phyloP scores from a whole-genome alignment of 495 filamentous ascomycete species.

The Astrothelium subdiscretum region DNA sequence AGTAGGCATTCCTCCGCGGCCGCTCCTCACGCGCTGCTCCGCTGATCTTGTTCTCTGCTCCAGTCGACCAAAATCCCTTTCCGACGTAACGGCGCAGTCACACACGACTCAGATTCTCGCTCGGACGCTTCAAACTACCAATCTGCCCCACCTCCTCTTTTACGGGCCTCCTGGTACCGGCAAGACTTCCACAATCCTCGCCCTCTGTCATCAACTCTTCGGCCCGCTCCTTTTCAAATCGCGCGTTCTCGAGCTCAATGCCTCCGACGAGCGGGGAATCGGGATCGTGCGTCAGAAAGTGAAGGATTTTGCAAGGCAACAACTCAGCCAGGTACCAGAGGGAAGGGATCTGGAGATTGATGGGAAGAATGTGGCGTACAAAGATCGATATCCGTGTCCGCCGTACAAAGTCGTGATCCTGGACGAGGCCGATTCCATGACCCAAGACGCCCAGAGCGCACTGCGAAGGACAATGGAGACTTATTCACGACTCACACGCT shows the following conservation, averaged over 20 bases:
- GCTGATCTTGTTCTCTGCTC: background rate
- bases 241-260: slow-evolving; percentile 94
- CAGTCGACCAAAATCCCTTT: slow-evolving; percentile 85
- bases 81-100: slow-evolving; percentile 94
- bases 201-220: slow-evolving; percentile 93
- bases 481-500: slow-evolving; percentile 89
- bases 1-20: slow-evolving; percentile 52
- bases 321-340: slow-evolving; percentile 68
- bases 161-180: slow-evolving; percentile 96
- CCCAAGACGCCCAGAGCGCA: slow-evolving; percentile 91
- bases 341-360: slow-evolving; percentile 32
- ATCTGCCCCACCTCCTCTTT: slow-evolving; percentile 98
- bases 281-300: slow-evolving; percentile 96
- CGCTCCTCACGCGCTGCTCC: background rate
- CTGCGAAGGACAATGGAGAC: slow-evolving; percentile 94
- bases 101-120: slow-evolving; percentile 89
- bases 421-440: slow-evolving; percentile 97
- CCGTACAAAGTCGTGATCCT: slow-evolving; percentile 98
- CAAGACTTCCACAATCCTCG: slow-evolving; percentile 97
- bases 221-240: slow-evolving; percentile 88
- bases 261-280: slow-evolving; percentile 96
- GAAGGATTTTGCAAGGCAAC: slow-evolving; percentile 93
- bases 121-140: slow-evolving; percentile 86
- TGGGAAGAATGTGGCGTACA: slow-evolving; percentile 37
- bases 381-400: slow-evolving; percentile 75